Conservation (phyloP, 176 grass and related monocot species). For the Chrysopogon serrulatus region DNA sequence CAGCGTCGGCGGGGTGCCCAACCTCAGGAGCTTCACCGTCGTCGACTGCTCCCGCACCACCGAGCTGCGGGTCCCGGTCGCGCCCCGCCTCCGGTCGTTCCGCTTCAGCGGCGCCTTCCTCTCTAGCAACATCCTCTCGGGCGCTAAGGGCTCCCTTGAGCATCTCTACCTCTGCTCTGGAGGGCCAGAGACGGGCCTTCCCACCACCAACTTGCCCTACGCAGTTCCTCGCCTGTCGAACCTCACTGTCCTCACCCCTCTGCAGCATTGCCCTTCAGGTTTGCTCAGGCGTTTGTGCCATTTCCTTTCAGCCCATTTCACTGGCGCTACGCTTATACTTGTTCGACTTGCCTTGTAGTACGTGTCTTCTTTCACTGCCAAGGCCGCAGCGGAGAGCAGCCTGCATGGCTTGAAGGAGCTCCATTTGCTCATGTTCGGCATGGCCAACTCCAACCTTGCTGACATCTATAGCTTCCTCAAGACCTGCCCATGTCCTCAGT, state of each 20-base stretch:
- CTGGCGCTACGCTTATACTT: constrained; percentile 22
- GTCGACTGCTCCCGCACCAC: constrained; percentile 67
- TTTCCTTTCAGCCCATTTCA: neutral
- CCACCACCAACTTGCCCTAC: constrained; percentile 42
- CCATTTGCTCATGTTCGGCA: constrained; percentile 75
- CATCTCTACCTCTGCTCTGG: constrained; percentile 66
- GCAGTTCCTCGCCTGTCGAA: constrained; percentile 36
- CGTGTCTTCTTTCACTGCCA: constrained; percentile 35
- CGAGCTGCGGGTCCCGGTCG: constrained; percentile 40
- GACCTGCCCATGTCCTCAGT: constrained; percentile 46
- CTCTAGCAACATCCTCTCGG: constrained; percentile 37
- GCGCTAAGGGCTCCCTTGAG: constrained; percentile 16
- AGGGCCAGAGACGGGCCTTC: constrained; percentile 35
- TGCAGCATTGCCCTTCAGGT: constrained; percentile 94
- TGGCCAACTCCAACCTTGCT: constrained; percentile 75
- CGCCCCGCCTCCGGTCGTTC: constrained; percentile 50
- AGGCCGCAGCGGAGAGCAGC: constrained; percentile 20
- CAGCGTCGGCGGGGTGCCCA: constrained; percentile 15
- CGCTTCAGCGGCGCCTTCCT: constrained; percentile 63
- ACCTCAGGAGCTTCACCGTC: constrained; percentile 68
- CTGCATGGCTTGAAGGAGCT: constrained; percentile 63
- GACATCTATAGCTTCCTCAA: constrained; percentile 84
- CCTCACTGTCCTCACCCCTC: constrained; percentile 65
- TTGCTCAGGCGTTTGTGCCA: neutral
- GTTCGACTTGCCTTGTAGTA: constrained; percentile 37